phyloP scores from a whole-genome alignment of 805 yeast species.

The Candida palmyrensis region DNA sequence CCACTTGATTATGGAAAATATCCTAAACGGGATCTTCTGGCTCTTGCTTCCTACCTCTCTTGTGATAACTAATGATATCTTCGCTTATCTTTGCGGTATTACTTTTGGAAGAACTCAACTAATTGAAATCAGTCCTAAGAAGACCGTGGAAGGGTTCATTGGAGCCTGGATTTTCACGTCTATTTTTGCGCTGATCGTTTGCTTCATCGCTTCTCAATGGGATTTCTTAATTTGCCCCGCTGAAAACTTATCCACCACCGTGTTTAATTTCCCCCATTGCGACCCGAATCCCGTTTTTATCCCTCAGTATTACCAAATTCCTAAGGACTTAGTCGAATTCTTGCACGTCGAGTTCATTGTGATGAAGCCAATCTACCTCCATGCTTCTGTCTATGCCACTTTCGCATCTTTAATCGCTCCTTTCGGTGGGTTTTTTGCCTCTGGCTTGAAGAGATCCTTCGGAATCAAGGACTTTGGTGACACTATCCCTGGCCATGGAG shows the following conservation, averaged over 20 bases:
- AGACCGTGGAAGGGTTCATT: slow-evolving; percentile 93
- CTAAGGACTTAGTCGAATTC: slow-evolving; percentile 55
- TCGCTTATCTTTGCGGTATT: slow-evolving; percentile 95
- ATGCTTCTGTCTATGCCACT: slow-evolving; percentile 78
- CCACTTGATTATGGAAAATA: slow-evolving; percentile 84
- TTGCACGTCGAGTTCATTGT: slow-evolving; percentile 42
- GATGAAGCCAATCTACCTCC: slow-evolving; percentile 85
- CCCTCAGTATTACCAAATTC: slow-evolving; percentile 73
- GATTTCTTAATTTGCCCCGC: slow-evolving; percentile 89
- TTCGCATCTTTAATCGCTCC: slow-evolving; percentile 98
- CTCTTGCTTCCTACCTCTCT: slow-evolving; percentile 85
- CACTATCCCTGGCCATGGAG: slow-evolving; percentile 98
- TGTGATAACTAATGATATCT: slow-evolving; percentile 91
- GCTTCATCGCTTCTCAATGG: slow-evolving; percentile 58
- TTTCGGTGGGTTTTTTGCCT: slow-evolving; percentile 96
- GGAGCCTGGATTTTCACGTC: slow-evolving; percentile 98
- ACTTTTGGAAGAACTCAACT: slow-evolving; percentile 92
- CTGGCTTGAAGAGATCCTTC: slow-evolving; percentile 95
- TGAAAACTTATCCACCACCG: slow-evolving; percentile 53
- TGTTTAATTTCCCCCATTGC: slow-evolving; percentile 63
- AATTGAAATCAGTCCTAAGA: slow-evolving; percentile 91
- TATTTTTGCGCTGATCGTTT: slow-evolving; percentile 60
- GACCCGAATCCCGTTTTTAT: slow-evolving; percentile 86
- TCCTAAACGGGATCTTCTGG: slow-evolving; percentile 90
- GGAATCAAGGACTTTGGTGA: slow-evolving; percentile 97